Evolutionary conservation across 176 grass and related monocot species (phyloP).

Genomic region (Eragrostis nindensis): DNA sequence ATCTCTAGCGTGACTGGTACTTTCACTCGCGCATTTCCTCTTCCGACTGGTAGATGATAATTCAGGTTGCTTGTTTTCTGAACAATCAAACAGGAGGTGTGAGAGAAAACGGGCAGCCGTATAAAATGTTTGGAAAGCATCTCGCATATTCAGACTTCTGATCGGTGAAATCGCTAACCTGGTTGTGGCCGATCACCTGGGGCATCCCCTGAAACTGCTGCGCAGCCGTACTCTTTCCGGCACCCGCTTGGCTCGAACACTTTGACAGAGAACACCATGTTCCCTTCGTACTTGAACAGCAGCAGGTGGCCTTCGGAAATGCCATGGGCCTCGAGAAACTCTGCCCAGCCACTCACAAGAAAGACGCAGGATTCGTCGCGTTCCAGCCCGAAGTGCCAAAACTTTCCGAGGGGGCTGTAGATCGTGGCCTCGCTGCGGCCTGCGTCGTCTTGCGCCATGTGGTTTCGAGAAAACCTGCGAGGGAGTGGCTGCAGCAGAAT

Average conservation of each 20-base stretch:
- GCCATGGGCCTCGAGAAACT: slow-evolving; percentile 13
- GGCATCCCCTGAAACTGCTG: neutral
- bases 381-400: slow-evolving; percentile 26
- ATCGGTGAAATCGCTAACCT: neutral
- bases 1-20: neutral
- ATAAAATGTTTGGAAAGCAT: neutral
- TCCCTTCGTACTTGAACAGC: slow-evolving; percentile 37
- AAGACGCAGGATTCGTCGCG: neutral
- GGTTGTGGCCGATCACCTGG: neutral
- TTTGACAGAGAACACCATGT: slow-evolving; percentile 28
- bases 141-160: neutral
- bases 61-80: neutral
- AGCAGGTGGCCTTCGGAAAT: slow-evolving; percentile 24
- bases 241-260: slow-evolving; percentile 4
- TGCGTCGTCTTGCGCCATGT: neutral
- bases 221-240: neutral
- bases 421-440: slow-evolving; percentile 1
- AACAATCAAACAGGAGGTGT: neutral
- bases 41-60: neutral
- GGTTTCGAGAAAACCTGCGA: neutral
- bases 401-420: slow-evolving; percentile 22
- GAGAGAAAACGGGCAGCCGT: too few relatives aligned
- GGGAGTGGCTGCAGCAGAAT: neutral
- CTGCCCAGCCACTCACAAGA: slow-evolving; percentile 1
- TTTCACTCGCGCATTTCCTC: neutral